phyloP scores from a whole-genome alignment of 208 protist genomes.

The Trypanosoma theileri region DNA sequence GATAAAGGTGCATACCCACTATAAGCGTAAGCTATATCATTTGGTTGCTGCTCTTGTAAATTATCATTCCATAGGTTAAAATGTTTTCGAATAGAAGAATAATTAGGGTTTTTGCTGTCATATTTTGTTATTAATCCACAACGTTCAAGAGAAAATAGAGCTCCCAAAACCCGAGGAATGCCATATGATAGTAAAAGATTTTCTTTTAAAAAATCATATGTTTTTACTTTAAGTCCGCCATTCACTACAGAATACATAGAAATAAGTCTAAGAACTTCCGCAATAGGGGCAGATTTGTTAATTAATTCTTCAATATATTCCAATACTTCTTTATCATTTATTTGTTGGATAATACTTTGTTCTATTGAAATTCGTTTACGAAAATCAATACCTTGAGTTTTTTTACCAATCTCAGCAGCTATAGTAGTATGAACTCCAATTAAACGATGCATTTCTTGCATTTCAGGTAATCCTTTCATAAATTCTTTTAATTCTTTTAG shows the following conservation, averaged over 20 bases:
- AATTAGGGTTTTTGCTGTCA: slow-evolving; percentile 46
- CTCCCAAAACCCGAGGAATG: slow-evolving; percentile 69
- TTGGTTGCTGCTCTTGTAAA: slow-evolving; percentile 56
- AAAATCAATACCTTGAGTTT: slow-evolving; percentile 65
- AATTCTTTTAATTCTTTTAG: slow-evolving; percentile 89
- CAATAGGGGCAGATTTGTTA: slow-evolving; percentile 52
- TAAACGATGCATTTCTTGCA: slow-evolving; percentile 83
- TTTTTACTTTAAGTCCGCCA: slow-evolving; percentile 68
- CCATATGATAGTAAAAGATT: slow-evolving; percentile 85
- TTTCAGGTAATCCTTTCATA: slow-evolving; percentile 81
- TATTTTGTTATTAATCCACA: slow-evolving; percentile 54
- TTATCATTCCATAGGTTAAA: slow-evolving; percentile 59
- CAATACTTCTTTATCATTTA: slow-evolving; percentile 63
- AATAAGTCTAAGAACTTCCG: slow-evolving; percentile 68
- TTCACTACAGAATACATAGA: slow-evolving; percentile 84
- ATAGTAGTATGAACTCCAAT: slow-evolving; percentile 81
- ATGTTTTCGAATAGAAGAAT: slow-evolving; percentile 49
- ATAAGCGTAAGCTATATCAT: slow-evolving; percentile 77
- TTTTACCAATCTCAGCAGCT: slow-evolving; percentile 77
- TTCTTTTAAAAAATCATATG: slow-evolving; percentile 68
- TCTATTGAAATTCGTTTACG: slow-evolving; percentile 66
- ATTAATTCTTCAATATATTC: slow-evolving; percentile 88
- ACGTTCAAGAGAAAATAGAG: slow-evolving; percentile 57
- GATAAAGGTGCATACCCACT: slow-evolving; percentile 74
- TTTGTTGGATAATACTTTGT: slow-evolving; percentile 75